A percentile compares a stretch with the other conserved stretches of the same genome.
Evolutionary conservation across 108 stramenopile genomes (phyloP).

Genomic region (Parmales sp.): DNA sequence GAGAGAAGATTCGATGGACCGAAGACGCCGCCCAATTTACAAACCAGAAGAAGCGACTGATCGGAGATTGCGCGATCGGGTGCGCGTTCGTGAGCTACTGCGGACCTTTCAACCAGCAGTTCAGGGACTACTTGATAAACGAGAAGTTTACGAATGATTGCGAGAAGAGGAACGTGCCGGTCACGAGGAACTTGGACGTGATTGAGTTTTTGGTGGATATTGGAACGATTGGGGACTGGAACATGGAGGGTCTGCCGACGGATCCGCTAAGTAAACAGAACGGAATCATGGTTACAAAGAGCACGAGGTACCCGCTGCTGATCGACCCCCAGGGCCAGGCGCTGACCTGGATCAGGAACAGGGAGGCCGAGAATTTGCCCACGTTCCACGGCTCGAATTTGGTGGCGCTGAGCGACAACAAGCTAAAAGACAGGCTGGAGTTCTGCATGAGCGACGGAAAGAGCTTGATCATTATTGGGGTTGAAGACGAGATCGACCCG

Average conservation of each 20-base stretch:
- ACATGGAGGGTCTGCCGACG: conserved; percentile 73
- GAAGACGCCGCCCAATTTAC: conserved; percentile 76
- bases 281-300: conserved; percentile 81
- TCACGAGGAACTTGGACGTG: conserved; percentile 62
- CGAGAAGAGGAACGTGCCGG: conserved; percentile 59
- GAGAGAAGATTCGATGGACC: conserved; percentile 73
- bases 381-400: conserved; percentile 43
- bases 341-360: conserved; percentile 70
- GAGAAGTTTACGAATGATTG: conserved; percentile 71
- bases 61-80: conserved; percentile 78
- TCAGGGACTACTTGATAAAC: conserved; percentile 62
- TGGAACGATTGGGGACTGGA: conserved; percentile 80
- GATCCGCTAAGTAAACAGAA: conserved; percentile 81
- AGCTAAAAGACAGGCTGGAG: conserved; percentile 76
- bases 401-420: conserved; percentile 55
- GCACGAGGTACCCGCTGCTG: conserved; percentile 68
- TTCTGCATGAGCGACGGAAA: conserved; percentile 74
- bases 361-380: conserved; percentile 62
- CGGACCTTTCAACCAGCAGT: conserved; percentile 83
- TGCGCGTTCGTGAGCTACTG: conserved; percentile 83
- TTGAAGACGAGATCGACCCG: conserved; percentile 82
- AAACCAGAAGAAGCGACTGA: conserved; percentile 64
- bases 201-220: conserved; percentile 72
- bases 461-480: conserved; percentile 66
- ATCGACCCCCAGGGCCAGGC: conserved; percentile 87